These are phyloP conservation scores for Diplodia mutila DNA, from an alignment of 2,329 filamentous ascomycete genomes.

Conservation along the genomic window DNA sequence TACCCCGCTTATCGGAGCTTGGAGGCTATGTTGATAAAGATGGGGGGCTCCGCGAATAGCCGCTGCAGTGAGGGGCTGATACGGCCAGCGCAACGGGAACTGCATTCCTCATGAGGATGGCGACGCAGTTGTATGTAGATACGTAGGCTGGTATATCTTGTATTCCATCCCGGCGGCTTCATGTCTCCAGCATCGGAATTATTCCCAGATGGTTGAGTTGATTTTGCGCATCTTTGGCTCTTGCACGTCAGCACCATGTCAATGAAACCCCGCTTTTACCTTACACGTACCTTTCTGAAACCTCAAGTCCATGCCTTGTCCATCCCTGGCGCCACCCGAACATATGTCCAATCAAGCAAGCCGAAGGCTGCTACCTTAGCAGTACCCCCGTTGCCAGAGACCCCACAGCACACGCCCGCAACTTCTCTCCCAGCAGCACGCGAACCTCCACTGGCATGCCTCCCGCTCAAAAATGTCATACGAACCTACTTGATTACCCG, in stretches of 20 bases:
- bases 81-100: constrained; percentile 13
- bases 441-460: constrained; percentile 3
- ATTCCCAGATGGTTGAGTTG: neutral
- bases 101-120: neutral
- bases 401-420: neutral
- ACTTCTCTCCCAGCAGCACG: neutral
- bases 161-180: neutral
- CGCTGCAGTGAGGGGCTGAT: constrained; percentile 20
- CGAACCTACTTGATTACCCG: constrained; percentile 25
- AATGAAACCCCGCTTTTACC: constrained; percentile 12
- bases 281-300: neutral
- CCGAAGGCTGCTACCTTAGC: constrained; percentile 16
- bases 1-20: constrained; percentile 9
- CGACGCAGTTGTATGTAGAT: neutral
- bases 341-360: constrained; percentile 16
- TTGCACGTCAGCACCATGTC: neutral
- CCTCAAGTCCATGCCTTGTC: neutral
- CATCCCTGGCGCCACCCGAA: neutral
- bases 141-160: neutral
- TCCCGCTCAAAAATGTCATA: constrained; percentile 19
- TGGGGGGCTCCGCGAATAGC: constrained; percentile 21
- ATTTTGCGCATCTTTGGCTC: neutral
- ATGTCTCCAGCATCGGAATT: neutral
- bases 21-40: constrained; percentile 13
- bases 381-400: constrained; percentile 5